These are phyloP conservation scores for Saitoella complicata DNA, from an alignment of 805 yeast species.

Conservation along the genomic window DNA sequence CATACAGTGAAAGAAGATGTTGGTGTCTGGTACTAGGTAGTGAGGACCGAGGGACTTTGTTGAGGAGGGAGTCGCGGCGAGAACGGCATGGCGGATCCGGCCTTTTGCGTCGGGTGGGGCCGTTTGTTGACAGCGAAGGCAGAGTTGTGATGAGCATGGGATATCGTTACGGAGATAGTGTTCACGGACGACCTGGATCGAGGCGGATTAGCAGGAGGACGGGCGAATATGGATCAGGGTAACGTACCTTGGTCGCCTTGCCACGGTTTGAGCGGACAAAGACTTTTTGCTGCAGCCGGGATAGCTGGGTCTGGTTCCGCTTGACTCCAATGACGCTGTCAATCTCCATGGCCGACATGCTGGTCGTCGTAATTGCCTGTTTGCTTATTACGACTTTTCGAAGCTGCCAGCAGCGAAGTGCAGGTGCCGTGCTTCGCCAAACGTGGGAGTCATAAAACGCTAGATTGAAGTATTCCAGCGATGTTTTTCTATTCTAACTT, in stretches of 20 bases:
- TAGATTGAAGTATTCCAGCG: no score
- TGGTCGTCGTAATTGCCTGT: no score
- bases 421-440: no score
- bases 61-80: slow-evolving; percentile 43
- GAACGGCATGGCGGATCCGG: slow-evolving; percentile 52
- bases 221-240: no score
- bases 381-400: no score
- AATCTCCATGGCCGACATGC: no score
- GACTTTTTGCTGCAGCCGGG: slow-evolving; percentile 34
- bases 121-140: slow-evolving; percentile 42
- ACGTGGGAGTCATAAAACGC: no score
- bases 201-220: no score
- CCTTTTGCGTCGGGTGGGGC: slow-evolving; percentile 46
- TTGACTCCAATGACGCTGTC: no score
- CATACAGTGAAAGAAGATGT: slow-evolving; percentile 39
- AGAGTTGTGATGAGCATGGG: slow-evolving; percentile 68
- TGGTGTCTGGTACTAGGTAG: slow-evolving; percentile 74
- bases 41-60: slow-evolving; percentile 43
- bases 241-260: slow-evolving; percentile 48
- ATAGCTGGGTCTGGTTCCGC: no score
- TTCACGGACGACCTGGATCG: slow-evolving; percentile 52
- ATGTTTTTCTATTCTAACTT: no score
- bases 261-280: slow-evolving; percentile 79
- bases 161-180: slow-evolving; percentile 86
- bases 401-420: no score